These are phyloP conservation scores for Helicostylum pulchrum DNA, from an alignment of 192 early-diverging fungal species.

Conservation along the genomic window DNA sequence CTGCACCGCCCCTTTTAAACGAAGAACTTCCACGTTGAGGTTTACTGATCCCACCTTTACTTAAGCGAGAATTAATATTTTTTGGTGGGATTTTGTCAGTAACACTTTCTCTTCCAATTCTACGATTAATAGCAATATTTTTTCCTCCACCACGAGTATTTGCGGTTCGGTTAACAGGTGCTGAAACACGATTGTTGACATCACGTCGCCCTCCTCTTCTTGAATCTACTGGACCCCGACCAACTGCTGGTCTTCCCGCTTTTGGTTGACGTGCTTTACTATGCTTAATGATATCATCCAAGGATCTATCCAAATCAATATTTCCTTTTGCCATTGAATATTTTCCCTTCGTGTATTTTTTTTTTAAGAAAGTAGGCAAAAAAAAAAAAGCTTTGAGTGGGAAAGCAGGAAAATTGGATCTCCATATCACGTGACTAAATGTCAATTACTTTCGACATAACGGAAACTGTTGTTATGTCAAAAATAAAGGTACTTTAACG, in stretches of 20 bases:
- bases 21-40: too few relatives aligned
- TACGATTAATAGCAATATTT: neutral
- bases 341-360: too few relatives aligned
- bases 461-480: too few relatives aligned
- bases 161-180: neutral
- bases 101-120: neutral
- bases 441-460: too few relatives aligned
- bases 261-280: constrained; percentile 1
- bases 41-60: neutral
- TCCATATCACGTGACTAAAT: neutral
- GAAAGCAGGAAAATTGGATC: too few relatives aligned
- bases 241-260: neutral
- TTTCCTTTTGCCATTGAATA: neutral
- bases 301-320: constrained; percentile 1
- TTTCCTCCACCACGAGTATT: neutral
- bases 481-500: too few relatives aligned
- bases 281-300: constrained; percentile 11
- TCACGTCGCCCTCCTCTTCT: neutral
- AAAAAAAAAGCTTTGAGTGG: too few relatives aligned
- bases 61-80: neutral
- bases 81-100: neutral
- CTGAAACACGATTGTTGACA: too few relatives aligned
- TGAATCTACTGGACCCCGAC: neutral
- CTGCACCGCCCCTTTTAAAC: neutral
- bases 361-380: too few relatives aligned